Evolutionary conservation across 768 basidiomycete genomes (phyloP).

Genomic region (Suillus sp.): DNA sequence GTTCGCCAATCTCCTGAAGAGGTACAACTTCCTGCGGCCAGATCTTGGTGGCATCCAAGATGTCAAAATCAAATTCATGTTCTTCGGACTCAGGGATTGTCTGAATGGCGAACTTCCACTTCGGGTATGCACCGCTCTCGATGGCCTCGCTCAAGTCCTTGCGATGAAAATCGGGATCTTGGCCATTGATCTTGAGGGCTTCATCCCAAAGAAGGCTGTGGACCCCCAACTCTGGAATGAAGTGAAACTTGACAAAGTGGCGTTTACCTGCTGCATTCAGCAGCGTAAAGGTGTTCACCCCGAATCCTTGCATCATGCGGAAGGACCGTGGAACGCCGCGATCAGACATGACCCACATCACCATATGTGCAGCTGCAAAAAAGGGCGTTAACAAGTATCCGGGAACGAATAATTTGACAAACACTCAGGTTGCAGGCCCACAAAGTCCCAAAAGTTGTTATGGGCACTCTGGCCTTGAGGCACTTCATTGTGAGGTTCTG

Average conservation of each 20-base stretch:
- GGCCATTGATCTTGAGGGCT: conserved; percentile 76
- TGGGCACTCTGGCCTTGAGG: conserved; percentile 71
- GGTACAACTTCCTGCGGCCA: conserved; percentile 86
- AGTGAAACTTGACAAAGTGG: conserved; percentile 89
- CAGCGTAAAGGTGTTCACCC: conserved; percentile 84
- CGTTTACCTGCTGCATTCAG: conserved; percentile 66
- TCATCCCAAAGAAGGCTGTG: conserved; percentile 91
- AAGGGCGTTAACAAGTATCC: conserved; percentile 10
- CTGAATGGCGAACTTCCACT: conserved; percentile 75
- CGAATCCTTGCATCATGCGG: conserved; percentile 89
- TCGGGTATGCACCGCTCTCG: conserved; percentile 64
- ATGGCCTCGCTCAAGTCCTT: conserved; percentile 89
- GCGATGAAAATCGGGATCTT: conserved; percentile 91
- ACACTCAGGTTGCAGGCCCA: conserved; percentile 69
- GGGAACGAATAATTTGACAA: conserved; percentile 15
- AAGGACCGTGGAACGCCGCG: conserved; percentile 82
- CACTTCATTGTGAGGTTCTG: conserved; percentile 83
- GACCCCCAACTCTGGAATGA: conserved; percentile 78
- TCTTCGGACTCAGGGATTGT: conserved; percentile 68
- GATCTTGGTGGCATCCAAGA: conserved; percentile 84
- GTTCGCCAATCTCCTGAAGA: conserved; percentile 73
- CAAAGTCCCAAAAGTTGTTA: conserved; percentile 90
- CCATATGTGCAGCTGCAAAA: conserved; percentile 61
- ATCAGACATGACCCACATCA: conserved; percentile 87
- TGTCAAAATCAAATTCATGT: conserved; percentile 84